Percentiles rank a stretch among this genome's conserved stretches.
Conservation (phyloP, 2,329 filamentous ascomycete genomes). For the Lachnellula arida region DNA sequence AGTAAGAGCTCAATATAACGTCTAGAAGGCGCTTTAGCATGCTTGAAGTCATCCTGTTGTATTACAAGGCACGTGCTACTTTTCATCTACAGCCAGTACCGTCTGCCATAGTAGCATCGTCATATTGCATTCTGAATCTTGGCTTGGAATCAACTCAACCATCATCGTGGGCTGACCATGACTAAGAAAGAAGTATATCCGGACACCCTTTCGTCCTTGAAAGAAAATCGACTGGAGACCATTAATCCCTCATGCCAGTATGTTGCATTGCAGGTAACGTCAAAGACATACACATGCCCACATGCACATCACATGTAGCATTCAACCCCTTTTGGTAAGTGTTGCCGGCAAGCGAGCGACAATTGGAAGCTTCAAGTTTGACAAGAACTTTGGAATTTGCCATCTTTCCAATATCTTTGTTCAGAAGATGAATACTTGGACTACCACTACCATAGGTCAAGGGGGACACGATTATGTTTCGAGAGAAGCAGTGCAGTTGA, state of each 20-base stretch:
- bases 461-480: not conserved
- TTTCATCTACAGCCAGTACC: too few relatives aligned
- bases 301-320: not conserved
- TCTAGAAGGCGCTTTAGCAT: too few relatives aligned
- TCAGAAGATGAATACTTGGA: too few relatives aligned
- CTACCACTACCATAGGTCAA: too few relatives aligned
- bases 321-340: constrained; percentile 10
- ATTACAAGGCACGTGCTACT: too few relatives aligned
- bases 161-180: not conserved
- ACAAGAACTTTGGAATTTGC: not conserved
- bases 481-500: not conserved
- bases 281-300: not conserved
- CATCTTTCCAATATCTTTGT: not conserved
- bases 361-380: not conserved
- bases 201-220: constrained; percentile 6
- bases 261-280: not conserved
- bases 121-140: too few relatives aligned
- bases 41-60: too few relatives aligned
- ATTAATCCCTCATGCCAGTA: constrained; percentile 27
- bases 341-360: constrained; percentile 9
- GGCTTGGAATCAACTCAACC: too few relatives aligned
- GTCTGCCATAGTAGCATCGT: too few relatives aligned
- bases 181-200: not conserved
- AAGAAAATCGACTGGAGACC: constrained; percentile 19
- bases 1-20: too few relatives aligned